Evolutionary conservation across 306 rosid genomes (phyloP).

Genomic region (Comarum palustre): DNA sequence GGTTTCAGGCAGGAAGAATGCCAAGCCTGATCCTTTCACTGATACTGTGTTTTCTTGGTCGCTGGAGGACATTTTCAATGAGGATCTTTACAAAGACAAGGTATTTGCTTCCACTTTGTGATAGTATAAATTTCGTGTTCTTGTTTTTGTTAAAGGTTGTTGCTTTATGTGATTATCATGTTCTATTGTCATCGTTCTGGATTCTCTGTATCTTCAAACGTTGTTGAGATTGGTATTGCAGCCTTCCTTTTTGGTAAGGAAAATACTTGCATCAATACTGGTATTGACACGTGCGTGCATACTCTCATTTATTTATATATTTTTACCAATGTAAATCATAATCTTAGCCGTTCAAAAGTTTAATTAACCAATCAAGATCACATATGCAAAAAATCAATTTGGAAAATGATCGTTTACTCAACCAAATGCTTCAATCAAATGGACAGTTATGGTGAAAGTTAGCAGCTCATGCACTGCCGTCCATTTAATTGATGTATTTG

Average conservation of each 20-base stretch:
- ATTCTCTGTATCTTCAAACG: not conserved
- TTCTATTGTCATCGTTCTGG: not conserved
- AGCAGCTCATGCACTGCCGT: no score
- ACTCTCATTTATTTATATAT: no score
- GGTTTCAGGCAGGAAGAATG: constrained; percentile 28
- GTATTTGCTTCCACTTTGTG: constrained; percentile 17
- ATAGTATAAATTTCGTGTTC: not conserved
- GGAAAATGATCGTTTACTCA: no score
- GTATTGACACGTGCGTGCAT: no score
- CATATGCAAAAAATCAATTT: no score
- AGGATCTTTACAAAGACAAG: constrained; percentile 39
- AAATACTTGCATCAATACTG: no score
- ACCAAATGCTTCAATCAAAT: no score
- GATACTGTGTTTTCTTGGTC: constrained; percentile 58
- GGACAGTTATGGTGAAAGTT: no score
- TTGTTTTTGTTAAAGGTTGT: not conserved
- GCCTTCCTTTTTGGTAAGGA: not conserved
- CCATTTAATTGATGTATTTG: no score
- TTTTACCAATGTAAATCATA: no score
- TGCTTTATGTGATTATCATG: not conserved
- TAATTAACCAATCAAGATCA: no score
- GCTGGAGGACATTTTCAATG: constrained; percentile 42
- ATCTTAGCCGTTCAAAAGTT: no score
- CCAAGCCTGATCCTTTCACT: constrained; percentile 8
- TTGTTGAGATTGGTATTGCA: not conserved